phyloP scores from a whole-genome alignment of 306 rosid genomes.

The Myrica gale region DNA sequence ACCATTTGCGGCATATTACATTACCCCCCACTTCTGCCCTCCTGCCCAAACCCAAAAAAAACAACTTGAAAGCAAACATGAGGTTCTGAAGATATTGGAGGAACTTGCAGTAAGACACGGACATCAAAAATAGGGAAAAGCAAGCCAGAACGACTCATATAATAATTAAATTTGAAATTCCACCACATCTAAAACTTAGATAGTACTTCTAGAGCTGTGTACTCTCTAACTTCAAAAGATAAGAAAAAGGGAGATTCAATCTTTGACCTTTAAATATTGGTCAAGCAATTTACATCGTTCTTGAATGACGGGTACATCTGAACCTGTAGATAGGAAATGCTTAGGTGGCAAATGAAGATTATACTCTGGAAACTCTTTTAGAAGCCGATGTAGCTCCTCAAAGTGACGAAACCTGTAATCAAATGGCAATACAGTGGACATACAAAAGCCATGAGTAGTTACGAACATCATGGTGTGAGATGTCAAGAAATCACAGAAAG shows the following conservation, averaged over 20 bases:
- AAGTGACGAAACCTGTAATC: conserved; percentile 90
- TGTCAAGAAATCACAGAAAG: conserved; percentile 7
- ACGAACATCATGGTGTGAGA: conserved; percentile 14
- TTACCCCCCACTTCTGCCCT: neutral
- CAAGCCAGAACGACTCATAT: conserved; percentile 18
- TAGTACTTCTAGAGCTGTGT: neutral
- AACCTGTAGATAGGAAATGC: conserved; percentile 93
- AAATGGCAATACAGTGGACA: conserved; percentile 10
- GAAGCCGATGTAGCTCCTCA: conserved; percentile 95
- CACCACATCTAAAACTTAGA: neutral
- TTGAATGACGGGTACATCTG: conserved; percentile 75
- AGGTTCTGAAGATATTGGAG: neutral
- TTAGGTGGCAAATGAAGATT: conserved; percentile 95
- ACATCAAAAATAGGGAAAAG: conserved; percentile 2
- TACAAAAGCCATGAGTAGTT: conserved; percentile 12
- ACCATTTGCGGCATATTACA: neutral
- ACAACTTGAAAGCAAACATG: neutral
- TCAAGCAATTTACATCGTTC: conserved; percentile 88
- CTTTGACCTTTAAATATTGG: conserved; percentile 75
- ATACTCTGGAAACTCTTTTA: conserved; percentile 89
- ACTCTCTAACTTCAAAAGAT: neutral
- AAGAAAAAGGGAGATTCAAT: conserved; percentile 4
- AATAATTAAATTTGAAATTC: neutral
- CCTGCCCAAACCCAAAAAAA: neutral
- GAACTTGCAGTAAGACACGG: neutral